Evolutionary conservation across 2,329 filamentous ascomycete species (phyloP).

Genomic region (Trichocomaceae sp.): DNA sequence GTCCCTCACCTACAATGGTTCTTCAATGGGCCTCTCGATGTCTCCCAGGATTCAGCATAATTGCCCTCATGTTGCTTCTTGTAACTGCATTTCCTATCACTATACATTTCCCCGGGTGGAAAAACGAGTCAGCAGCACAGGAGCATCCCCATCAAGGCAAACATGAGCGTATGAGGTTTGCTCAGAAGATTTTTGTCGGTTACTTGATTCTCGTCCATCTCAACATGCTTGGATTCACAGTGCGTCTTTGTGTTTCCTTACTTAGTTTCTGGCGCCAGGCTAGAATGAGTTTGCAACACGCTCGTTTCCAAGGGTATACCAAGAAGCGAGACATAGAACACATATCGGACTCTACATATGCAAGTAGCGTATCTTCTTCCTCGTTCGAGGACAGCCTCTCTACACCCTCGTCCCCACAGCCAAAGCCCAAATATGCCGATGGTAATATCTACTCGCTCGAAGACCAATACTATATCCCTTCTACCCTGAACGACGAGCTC

Average conservation of each 20-base stretch:
- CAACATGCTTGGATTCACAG: slow-evolving; percentile 54
- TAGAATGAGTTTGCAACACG: slow-evolving; percentile 21
- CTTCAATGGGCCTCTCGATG: slow-evolving; percentile 3
- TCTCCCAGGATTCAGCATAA: slow-evolving; percentile 2
- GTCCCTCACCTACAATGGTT: neutral
- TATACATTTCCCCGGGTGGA: slow-evolving; percentile 17
- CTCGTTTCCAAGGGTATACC: neutral
- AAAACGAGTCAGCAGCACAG: slow-evolving; percentile 10
- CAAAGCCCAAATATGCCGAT: neutral
- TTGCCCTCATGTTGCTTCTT: neutral
- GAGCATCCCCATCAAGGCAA: neutral
- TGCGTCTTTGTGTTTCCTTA: slow-evolving; percentile 43
- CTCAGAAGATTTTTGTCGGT: slow-evolving; percentile 48
- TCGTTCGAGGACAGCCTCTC: neutral
- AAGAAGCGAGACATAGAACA: neutral
- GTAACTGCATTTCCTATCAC: neutral
- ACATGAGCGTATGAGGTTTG: slow-evolving; percentile 15
- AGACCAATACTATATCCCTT: neutral
- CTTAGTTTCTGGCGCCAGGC: slow-evolving; percentile 31
- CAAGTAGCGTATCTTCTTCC: neutral
- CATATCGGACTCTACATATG: neutral
- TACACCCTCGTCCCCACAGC: neutral
- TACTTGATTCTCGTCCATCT: slow-evolving; percentile 61
- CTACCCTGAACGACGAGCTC: slow-evolving; percentile 36
- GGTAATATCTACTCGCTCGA: neutral